Evolutionary conservation across 306 rosid species (phyloP).

Genomic region (Chamaecrista fasciculata): DNA sequence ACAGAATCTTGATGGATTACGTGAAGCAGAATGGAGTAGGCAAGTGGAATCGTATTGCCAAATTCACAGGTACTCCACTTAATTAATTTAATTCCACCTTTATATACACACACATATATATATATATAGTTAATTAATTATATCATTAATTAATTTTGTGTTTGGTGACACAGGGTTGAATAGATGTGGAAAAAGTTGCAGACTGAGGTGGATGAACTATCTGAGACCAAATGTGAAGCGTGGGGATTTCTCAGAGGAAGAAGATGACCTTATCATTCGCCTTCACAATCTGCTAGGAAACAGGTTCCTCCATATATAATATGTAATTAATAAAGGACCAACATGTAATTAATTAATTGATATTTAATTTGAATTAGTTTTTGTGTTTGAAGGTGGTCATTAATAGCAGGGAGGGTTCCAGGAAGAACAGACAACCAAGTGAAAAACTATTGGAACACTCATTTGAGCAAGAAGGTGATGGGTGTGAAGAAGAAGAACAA

Average conservation of each 20-base stretch:
- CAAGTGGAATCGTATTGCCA: conserved; percentile 61
- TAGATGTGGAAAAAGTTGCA: conserved; percentile 66
- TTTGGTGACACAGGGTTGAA: conserved; percentile 40
- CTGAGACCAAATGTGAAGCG: conserved; percentile 55
- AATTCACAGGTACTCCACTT: conserved; percentile 45
- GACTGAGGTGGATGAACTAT: conserved; percentile 65
- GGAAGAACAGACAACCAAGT: conserved; percentile 77
- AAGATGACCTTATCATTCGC: conserved; percentile 59
- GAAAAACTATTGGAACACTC: conserved; percentile 68
- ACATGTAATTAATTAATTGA: too few species aligned
- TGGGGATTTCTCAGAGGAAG: conserved; percentile 57
- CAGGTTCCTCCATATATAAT: too few species aligned
- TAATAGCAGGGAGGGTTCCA: conserved; percentile 72
- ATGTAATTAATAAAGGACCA: too few species aligned
- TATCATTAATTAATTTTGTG: too few species aligned
- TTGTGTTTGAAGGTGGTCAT: conserved; percentile 48
- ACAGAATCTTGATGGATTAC: conserved; percentile 42
- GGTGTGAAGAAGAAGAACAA: conserved; percentile 13
- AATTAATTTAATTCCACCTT: too few species aligned
- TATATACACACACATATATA: too few species aligned
- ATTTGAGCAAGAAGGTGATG: conserved; percentile 49
- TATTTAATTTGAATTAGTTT: too few species aligned
- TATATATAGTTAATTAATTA: too few species aligned
- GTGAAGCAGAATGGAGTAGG: conserved; percentile 49
- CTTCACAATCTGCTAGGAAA: conserved; percentile 67